phyloP scores from a whole-genome alignment of 345 rosid species.

The Hypericum perforatum region DNA sequence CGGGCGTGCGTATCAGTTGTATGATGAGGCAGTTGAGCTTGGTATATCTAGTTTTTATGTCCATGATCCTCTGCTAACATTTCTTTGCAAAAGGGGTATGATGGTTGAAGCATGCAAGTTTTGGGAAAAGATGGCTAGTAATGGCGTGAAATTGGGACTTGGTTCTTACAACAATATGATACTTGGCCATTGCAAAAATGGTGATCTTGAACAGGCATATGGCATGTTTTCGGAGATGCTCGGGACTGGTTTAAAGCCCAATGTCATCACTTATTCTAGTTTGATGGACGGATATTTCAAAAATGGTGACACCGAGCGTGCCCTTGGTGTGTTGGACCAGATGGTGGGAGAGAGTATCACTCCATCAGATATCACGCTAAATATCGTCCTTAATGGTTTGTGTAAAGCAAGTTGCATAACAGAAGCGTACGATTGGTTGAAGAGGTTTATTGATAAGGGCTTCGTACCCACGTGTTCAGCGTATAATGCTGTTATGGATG shows the following conservation, averaged over 20 bases:
- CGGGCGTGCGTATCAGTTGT: constrained; percentile 39
- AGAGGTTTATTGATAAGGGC: constrained; percentile 33
- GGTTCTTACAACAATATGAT: constrained; percentile 63
- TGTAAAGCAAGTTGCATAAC: constrained; percentile 50
- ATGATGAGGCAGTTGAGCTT: constrained; percentile 47
- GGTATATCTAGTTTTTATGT: constrained; percentile 44
- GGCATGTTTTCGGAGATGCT: constrained; percentile 36
- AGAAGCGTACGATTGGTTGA: constrained; percentile 43
- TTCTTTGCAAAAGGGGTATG: constrained; percentile 45
- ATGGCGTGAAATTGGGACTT: constrained; percentile 29
- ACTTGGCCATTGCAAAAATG: constrained; percentile 37
- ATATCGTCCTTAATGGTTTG: constrained; percentile 48
- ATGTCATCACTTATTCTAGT: constrained; percentile 42
- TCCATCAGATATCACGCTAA: constrained; percentile 46
- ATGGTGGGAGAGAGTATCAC: constrained; percentile 37
- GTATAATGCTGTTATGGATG: constrained; percentile 57
- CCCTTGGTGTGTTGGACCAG: constrained; percentile 38
- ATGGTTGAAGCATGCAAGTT: constrained; percentile 41
- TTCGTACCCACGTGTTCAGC: constrained; percentile 40
- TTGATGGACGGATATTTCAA: constrained; percentile 61
- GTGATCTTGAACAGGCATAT: constrained; percentile 40
- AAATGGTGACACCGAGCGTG: constrained; percentile 31
- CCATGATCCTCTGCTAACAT: constrained; percentile 41
- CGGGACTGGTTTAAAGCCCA: constrained; percentile 47
- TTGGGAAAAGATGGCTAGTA: constrained; percentile 49